These are phyloP conservation scores for Fusarium brevicatenulatum DNA, from an alignment of 2,329 filamentous ascomycete genomes.

Conservation along the genomic window DNA sequence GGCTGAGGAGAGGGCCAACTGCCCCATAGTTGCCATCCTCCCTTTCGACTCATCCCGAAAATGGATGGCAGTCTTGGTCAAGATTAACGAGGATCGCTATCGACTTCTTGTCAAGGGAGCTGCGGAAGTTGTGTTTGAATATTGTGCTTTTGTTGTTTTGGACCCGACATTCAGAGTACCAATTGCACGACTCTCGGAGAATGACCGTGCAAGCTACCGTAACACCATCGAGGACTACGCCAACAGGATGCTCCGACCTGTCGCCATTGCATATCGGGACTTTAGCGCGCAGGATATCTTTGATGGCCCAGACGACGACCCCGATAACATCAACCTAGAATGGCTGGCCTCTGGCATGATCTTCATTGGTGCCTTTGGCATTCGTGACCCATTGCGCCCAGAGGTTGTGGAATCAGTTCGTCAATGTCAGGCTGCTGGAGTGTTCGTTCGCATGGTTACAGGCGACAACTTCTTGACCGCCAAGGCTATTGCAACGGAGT, in stretches of 20 bases:
- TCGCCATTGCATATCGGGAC: conserved; percentile 79
- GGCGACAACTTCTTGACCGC: conserved; percentile 65
- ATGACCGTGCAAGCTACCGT: conserved; percentile 47
- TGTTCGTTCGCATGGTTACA: conserved; percentile 71
- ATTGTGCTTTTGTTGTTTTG: conserved; percentile 54
- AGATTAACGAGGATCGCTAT: conserved; percentile 57
- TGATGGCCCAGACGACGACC: conserved; percentile 56
- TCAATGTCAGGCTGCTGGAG: conserved; percentile 69
- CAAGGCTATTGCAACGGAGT: conserved; percentile 71
- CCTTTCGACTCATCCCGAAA: conserved; percentile 66
- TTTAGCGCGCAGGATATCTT: conserved; percentile 75
- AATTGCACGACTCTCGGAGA: conserved; percentile 45
- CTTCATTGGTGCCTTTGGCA: conserved; percentile 75
- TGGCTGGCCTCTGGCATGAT: conserved; percentile 69
- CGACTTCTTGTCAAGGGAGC: conserved; percentile 67
- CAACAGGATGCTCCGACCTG: conserved; percentile 76
- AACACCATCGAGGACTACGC: conserved; percentile 64
- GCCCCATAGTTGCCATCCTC: conserved; percentile 58
- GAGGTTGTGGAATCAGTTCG: conserved; percentile 69
- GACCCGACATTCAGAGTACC: conserved; percentile 55
- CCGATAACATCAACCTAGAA: conserved; percentile 50
- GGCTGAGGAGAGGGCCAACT: conserved; percentile 58
- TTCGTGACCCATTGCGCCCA: conserved; percentile 70
- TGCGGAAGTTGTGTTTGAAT: conserved; percentile 63
- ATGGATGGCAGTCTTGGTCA: conserved; percentile 66